Conservation (phyloP, 768 basidiomycete species). For the Boletellus ananas region DNA sequence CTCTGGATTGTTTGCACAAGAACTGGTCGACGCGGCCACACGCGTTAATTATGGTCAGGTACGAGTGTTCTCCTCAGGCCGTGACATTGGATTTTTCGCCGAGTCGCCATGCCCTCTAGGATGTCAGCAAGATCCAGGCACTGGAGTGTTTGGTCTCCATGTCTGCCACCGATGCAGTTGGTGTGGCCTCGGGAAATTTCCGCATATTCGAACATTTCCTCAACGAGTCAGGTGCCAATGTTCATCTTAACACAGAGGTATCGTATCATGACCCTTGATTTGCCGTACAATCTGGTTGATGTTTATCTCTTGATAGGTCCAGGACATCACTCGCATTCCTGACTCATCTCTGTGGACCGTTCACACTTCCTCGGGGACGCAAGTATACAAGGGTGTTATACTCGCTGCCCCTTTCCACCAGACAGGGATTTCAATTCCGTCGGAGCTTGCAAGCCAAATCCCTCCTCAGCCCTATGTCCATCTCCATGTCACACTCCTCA, state of each 20-base stretch:
- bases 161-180: slow-evolving; percentile 63
- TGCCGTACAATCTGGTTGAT: background rate
- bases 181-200: slow-evolving; percentile 77
- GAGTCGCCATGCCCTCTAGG: slow-evolving; percentile 34
- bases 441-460: slow-evolving; percentile 47
- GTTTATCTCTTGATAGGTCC: slow-evolving; percentile 39
- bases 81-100: background rate
- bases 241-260: slow-evolving; percentile 71
- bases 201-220: slow-evolving; percentile 83
- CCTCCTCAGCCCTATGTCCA: slow-evolving; percentile 73
- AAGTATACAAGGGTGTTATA: slow-evolving; percentile 70
- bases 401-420: slow-evolving; percentile 84
- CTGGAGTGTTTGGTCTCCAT: slow-evolving; percentile 70
- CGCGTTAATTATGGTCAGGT: slow-evolving; percentile 85
- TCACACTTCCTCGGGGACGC: slow-evolving; percentile 42
- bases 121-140: slow-evolving; percentile 70
- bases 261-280: background rate
- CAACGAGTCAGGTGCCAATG: slow-evolving; percentile 59
- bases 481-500: slow-evolving; percentile 85
- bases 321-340: slow-evolving; percentile 45
- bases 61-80: slow-evolving; percentile 1
- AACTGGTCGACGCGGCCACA: slow-evolving; percentile 77
- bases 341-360: slow-evolving; percentile 51
- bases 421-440: slow-evolving; percentile 52
- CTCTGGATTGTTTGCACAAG: slow-evolving; percentile 54